Conservation (phyloP, 177 flowering plant species). For the Telopea speciosissima region DNA sequence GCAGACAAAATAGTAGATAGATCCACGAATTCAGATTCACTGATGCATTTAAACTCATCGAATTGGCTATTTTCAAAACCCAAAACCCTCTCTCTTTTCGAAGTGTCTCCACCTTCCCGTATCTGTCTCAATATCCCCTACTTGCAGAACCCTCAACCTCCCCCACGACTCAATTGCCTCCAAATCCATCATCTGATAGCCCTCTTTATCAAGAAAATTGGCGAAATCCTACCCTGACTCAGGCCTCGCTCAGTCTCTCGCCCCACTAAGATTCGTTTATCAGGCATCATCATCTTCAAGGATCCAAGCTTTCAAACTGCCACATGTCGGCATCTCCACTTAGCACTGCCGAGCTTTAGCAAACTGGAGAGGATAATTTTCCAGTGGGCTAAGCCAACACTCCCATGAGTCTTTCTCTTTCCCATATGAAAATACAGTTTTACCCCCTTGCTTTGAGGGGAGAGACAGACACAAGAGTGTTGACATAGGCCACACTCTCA, state of each 20-base stretch:
- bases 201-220: conserved; percentile 77
- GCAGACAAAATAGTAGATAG: too few species aligned
- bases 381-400: too few species aligned
- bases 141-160: conserved; percentile 33
- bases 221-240: conserved; percentile 45
- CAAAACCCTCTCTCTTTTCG: conserved; percentile 24
- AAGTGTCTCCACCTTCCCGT: conserved; percentile 47
- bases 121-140: conserved; percentile 67
- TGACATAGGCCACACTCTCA: too few species aligned
- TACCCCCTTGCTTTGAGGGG: too few species aligned
- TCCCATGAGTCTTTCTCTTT: too few species aligned
- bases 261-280: conserved; percentile 34
- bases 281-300: conserved; percentile 22
- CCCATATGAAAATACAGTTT: too few species aligned
- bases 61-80: conserved; percentile 42
- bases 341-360: too few species aligned
- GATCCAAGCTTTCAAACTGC: conserved; percentile 35
- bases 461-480: too few species aligned
- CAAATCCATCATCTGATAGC: conserved; percentile 81
- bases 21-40: not conserved
- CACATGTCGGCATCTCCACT: too few species aligned
- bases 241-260: conserved; percentile 25
- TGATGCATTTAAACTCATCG: not conserved
- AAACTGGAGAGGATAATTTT: too few species aligned
- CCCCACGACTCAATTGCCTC: conserved; percentile 60